Conservation (phyloP, 1,139 yeast species). For the Taphrina populina region DNA sequence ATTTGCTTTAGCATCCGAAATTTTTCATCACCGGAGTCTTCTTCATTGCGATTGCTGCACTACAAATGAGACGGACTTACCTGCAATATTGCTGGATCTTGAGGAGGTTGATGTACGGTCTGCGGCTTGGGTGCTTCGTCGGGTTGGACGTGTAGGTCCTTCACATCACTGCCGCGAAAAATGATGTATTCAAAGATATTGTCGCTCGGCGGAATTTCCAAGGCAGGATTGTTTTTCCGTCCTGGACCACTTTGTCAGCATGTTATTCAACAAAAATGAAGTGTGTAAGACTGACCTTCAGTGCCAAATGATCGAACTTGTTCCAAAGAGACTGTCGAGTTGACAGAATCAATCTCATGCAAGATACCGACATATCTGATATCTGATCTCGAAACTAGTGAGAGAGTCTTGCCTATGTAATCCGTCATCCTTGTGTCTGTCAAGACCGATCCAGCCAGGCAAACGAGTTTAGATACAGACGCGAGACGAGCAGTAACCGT, state of each 20-base stretch:
- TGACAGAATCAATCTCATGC: constrained; percentile 84
- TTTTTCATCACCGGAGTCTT: constrained; percentile 41
- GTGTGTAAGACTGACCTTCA: constrained; percentile 52
- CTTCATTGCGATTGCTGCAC: background rate
- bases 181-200: constrained; percentile 77
- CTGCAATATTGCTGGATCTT: constrained; percentile 46
- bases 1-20: constrained; percentile 43
- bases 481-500: too few species aligned
- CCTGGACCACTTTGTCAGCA: constrained; percentile 43
- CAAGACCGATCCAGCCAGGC: too few species aligned
- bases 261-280: too few species aligned
- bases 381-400: constrained; percentile 82
- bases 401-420: constrained; percentile 87
- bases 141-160: constrained; percentile 68
- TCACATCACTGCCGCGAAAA: constrained; percentile 89
- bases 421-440: constrained; percentile 58
- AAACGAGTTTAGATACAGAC: too few species aligned
- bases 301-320: constrained; percentile 87
- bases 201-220: constrained; percentile 72
- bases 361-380: constrained; percentile 83
- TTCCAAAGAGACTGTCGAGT: constrained; percentile 82
- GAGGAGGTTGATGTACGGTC: constrained; percentile 41
- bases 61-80: constrained; percentile 40
- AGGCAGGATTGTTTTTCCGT: constrained; percentile 67
- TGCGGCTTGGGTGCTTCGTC: constrained; percentile 40